Percentiles rank a stretch among this genome's conserved stretches.
Conservation (phyloP, 2,329 filamentous ascomycete genomes). For the Penicillium sp. region DNA sequence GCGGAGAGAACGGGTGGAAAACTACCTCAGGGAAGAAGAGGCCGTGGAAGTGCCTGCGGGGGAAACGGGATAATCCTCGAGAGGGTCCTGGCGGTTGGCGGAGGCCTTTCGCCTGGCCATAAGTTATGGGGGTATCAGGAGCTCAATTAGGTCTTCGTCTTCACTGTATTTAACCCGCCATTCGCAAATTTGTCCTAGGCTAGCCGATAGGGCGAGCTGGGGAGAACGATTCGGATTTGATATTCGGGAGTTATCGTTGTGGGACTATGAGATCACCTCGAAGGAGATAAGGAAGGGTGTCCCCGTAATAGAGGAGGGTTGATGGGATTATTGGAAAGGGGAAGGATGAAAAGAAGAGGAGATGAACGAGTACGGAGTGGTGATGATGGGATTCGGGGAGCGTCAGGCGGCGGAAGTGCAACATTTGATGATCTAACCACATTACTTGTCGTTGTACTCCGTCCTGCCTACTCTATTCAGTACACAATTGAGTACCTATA, state of each 20-base stretch:
- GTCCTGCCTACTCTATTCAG: too few relatives aligned
- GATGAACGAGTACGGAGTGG: slow-evolving; percentile 22
- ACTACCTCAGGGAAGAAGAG: slow-evolving; percentile 39
- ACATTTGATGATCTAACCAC: slow-evolving; percentile 24
- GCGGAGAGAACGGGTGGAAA: slow-evolving; percentile 22
- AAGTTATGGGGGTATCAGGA: slow-evolving; percentile 39
- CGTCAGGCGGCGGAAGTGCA: slow-evolving; percentile 37
- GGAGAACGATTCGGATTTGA: not conserved
- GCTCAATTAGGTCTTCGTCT: slow-evolving; percentile 32
- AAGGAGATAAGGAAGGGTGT: not conserved
- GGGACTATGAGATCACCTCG: slow-evolving; percentile 3
- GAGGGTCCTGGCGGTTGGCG: slow-evolving; percentile 43
- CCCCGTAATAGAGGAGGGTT: not conserved
- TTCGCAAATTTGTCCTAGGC: slow-evolving; percentile 31
- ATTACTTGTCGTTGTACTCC: too few relatives aligned
- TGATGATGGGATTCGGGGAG: slow-evolving; percentile 34
- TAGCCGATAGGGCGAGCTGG: slow-evolving; percentile 13
- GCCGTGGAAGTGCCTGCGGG: slow-evolving; percentile 29
- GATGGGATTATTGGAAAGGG: not conserved
- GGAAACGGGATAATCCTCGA: slow-evolving; percentile 39
- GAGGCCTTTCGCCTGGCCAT: slow-evolving; percentile 48
- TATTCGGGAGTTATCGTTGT: slow-evolving; percentile 3
- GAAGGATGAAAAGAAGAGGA: slow-evolving; percentile 7
- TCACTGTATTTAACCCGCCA: slow-evolving; percentile 43
- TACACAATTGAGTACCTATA: too few relatives aligned